These are phyloP conservation scores for Mortierella sp. DNA, from an alignment of 371 early-diverging fungal genomes.

Conservation along the genomic window DNA sequence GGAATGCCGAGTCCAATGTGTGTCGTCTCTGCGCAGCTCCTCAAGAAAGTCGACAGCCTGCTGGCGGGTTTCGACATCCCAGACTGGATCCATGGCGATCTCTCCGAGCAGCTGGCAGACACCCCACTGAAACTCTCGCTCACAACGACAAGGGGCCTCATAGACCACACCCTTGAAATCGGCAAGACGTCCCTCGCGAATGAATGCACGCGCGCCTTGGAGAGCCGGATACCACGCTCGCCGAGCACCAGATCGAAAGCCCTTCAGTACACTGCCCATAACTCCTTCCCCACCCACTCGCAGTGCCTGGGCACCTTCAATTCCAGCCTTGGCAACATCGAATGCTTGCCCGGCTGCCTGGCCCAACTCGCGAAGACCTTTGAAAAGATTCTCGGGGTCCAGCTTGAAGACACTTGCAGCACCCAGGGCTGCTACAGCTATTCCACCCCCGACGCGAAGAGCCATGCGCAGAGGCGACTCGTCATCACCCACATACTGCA, in stretches of 20 bases:
- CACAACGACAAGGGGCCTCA: constrained; percentile 11
- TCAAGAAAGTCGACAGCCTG: constrained; percentile 12
- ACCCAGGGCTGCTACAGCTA: background rate
- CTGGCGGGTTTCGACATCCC: constrained; percentile 7
- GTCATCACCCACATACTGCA: constrained; percentile 20
- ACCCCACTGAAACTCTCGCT: constrained; percentile 20
- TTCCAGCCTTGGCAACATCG: constrained; percentile 2
- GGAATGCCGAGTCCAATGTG: background rate
- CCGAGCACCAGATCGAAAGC: background rate
- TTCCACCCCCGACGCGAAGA: background rate
- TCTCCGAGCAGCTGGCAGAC: constrained; percentile 23
- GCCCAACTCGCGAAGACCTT: background rate
- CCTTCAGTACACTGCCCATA: background rate
- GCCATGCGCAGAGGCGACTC: background rate
- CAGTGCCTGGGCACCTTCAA: background rate
- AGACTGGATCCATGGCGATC: constrained; percentile 4
- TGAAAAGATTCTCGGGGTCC: background rate
- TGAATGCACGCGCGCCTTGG: background rate
- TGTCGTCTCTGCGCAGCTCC: constrained; percentile 6
- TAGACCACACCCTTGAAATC: constrained; percentile 4
- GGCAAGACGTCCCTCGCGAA: constrained; percentile 13
- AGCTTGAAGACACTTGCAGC: constrained; percentile 17
- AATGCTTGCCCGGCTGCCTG: background rate
- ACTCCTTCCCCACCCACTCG: background rate
- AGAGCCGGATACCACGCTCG: constrained; percentile 19